A percentile compares a stretch with the other conserved stretches of the same genome.
These are phyloP conservation scores for Pyrenochaeta sp. DNA, from an alignment of 2,329 filamentous ascomycete species.

Conservation along the genomic window DNA sequence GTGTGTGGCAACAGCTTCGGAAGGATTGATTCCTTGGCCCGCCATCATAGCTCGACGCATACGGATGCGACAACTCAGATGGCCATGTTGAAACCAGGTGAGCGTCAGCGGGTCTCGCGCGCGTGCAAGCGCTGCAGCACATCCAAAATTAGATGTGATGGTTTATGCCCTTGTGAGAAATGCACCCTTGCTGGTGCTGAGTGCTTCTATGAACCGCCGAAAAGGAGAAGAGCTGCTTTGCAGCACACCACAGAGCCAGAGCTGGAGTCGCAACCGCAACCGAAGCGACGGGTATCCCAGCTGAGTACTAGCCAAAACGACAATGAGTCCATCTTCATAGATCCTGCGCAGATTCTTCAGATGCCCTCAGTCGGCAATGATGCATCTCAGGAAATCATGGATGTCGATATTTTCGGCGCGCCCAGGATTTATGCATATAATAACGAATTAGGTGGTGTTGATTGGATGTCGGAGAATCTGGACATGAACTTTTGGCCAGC, in stretches of 20 bases:
- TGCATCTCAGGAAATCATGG: too few relatives aligned
- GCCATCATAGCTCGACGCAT: background rate
- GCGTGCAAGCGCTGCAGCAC: constrained; percentile 9
- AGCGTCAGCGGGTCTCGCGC: constrained; percentile 3
- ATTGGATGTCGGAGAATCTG: background rate
- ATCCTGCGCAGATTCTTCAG: too few relatives aligned
- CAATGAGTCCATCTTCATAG: too few relatives aligned
- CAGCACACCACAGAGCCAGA: constrained; percentile 1
- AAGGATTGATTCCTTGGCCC: background rate
- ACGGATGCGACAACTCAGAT: background rate
- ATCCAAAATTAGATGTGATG: constrained; percentile 9
- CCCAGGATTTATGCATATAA: background rate
- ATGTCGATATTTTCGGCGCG: too few relatives aligned
- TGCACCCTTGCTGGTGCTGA: background rate
- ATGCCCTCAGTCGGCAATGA: too few relatives aligned
- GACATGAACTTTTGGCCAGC: background rate
- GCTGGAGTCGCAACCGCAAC: background rate
- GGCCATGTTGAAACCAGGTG: background rate
- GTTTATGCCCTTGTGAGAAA: background rate
- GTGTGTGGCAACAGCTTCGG: constrained; percentile 1
- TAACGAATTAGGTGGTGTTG: background rate
- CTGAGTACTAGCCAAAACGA: too few relatives aligned
- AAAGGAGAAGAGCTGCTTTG: background rate
- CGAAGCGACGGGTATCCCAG: background rate
- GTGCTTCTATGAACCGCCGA: constrained; percentile 1